These are phyloP conservation scores for Cryphonectria naterciae DNA, from an alignment of 2,329 filamentous ascomycete genomes.

Conservation along the genomic window DNA sequence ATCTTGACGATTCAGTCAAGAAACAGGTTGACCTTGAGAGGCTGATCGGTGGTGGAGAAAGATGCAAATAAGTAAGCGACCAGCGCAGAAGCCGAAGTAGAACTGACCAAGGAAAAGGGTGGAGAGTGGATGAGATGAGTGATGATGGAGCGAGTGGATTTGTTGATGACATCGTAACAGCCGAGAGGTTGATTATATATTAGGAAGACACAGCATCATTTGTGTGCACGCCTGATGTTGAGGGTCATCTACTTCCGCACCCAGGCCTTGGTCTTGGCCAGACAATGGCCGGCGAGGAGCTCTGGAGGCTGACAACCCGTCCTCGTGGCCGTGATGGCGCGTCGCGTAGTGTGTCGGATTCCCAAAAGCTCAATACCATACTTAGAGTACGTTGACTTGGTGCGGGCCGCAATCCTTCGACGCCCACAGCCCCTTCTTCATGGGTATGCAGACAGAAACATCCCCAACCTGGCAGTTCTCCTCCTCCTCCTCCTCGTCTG, in stretches of 20 bases:
- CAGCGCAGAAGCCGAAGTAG: conserved; percentile 6
- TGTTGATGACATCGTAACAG: not conserved
- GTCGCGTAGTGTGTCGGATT: not conserved
- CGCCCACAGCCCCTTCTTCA: conserved; percentile 7
- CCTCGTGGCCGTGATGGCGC: not conserved
- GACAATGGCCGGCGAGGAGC: not conserved
- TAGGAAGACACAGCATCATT: not conserved
- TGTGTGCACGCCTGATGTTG: too few relatives aligned
- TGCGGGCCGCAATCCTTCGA: conserved; percentile 8
- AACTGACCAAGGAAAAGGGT: not conserved
- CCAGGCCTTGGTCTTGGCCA: not conserved
- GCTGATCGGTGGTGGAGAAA: not conserved
- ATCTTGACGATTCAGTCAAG: not conserved
- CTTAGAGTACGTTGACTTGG: not conserved
- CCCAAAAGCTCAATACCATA: not conserved
- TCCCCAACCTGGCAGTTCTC: not conserved
- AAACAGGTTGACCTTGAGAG: not conserved
- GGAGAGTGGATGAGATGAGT: conserved; percentile 5
- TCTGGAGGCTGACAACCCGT: not conserved
- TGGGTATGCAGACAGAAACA: not conserved
- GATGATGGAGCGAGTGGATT: conserved; percentile 1
- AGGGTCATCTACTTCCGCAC: not conserved
- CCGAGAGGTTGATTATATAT: conserved; percentile 11
- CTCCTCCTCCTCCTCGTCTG: not conserved
- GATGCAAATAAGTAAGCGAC: conserved; percentile 4